Conservation (phyloP, 768 basidiomycete genomes). For the Myochromella boudieri region DNA sequence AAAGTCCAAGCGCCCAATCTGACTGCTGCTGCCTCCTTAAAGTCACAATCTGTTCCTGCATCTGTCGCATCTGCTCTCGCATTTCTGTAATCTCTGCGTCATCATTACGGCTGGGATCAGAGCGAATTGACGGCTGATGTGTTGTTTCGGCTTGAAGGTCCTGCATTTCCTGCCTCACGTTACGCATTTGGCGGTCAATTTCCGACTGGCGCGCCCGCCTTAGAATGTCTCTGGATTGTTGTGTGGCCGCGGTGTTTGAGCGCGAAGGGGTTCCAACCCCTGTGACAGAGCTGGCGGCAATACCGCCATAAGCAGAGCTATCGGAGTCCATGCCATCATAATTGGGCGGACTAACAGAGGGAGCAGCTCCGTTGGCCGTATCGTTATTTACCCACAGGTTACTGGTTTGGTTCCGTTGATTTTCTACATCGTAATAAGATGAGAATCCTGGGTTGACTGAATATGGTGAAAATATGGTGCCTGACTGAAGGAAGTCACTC, state of each 20-base stretch:
- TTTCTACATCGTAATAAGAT: not conserved
- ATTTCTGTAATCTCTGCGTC: slow-evolving; percentile 5
- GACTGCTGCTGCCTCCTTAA: slow-evolving; percentile 11
- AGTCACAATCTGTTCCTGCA: slow-evolving; percentile 14
- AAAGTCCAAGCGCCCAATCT: slow-evolving; percentile 10
- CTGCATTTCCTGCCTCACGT: slow-evolving; percentile 1
- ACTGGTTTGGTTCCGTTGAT: not conserved
- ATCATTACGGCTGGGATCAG: not conserved
- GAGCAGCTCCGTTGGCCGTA: not conserved
- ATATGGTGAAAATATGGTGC: slow-evolving; percentile 1
- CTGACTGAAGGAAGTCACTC: slow-evolving; percentile 8
- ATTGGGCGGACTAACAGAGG: not conserved
- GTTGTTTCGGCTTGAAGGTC: slow-evolving; percentile 1
- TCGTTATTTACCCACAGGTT: not conserved
- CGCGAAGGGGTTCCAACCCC: not conserved
- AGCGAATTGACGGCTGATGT: slow-evolving; percentile 11
- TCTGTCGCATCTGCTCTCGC: slow-evolving; percentile 11
- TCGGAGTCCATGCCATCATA: not conserved
- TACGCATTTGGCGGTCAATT: not conserved
- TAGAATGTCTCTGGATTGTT: not conserved
- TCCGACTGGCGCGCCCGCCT: slow-evolving; percentile 4
- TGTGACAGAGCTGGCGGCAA: not conserved
- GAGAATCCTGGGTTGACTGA: not conserved
- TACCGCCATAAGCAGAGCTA: slow-evolving; percentile 1
- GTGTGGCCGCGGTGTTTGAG: not conserved